phyloP scores from a whole-genome alignment of 2,329 filamentous ascomycete genomes.

The Pseudocercospora pini-densiflorae region DNA sequence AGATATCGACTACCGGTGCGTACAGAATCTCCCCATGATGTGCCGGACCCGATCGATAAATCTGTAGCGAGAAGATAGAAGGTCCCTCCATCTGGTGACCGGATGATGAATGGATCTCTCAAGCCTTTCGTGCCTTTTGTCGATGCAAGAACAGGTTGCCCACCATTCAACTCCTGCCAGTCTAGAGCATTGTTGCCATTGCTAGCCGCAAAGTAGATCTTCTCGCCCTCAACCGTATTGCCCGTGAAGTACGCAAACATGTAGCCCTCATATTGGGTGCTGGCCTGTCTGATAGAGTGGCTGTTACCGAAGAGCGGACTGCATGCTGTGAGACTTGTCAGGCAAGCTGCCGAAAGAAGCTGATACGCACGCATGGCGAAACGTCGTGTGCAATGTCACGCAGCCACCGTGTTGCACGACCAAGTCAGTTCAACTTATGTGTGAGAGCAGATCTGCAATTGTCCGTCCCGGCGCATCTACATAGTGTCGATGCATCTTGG shows the following conservation, averaged over 20 bases:
- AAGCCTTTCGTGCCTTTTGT: conserved; percentile 55
- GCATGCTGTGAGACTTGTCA: conserved; percentile 9
- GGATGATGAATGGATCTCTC: conserved; percentile 59
- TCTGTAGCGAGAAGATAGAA: conserved; percentile 60
- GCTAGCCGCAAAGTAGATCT: conserved; percentile 58
- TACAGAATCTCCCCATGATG: conserved; percentile 56
- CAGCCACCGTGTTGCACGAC: not conserved
- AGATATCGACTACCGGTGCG: conserved; percentile 56
- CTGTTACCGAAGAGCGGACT: conserved; percentile 1
- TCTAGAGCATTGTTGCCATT: conserved; percentile 58
- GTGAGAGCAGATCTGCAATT: conserved; percentile 7
- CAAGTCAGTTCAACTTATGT: not conserved
- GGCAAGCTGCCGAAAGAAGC: conserved; percentile 14
- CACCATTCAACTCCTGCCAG: conserved; percentile 57
- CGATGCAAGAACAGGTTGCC: conserved; percentile 53
- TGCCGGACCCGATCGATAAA: conserved; percentile 59
- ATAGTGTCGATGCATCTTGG: not conserved
- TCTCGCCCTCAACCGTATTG: conserved; percentile 52
- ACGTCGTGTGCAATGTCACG: not conserved
- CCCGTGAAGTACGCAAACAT: conserved; percentile 59
- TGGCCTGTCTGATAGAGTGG: conserved; percentile 5
- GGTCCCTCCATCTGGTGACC: conserved; percentile 55
- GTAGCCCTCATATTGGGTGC: conserved; percentile 46
- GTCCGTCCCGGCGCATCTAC: not conserved
- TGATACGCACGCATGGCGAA: conserved; percentile 16